Percentiles rank a stretch among this genome's conserved stretches.
Conservation (phyloP, 495 filamentous ascomycete species). For the Penicillium mononematosum region DNA sequence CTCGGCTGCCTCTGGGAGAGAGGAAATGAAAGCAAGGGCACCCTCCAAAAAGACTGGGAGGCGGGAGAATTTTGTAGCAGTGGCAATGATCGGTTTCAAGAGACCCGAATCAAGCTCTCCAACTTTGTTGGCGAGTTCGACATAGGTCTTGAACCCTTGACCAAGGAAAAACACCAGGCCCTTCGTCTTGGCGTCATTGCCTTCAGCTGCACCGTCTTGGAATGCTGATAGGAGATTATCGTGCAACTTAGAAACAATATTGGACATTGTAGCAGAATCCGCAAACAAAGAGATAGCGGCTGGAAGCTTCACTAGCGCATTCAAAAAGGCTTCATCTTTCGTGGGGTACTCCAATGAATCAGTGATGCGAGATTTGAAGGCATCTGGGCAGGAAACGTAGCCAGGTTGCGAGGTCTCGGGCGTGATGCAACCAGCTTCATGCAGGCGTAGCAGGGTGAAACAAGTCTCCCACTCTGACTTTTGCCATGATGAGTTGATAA, state of each 20-base stretch:
- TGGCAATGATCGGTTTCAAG: conserved; percentile 56
- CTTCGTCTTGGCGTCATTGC: conserved; percentile 19
- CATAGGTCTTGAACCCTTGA: conserved; percentile 49
- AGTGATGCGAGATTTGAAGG: conserved; percentile 68
- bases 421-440: conserved; percentile 50
- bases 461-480: conserved; percentile 66
- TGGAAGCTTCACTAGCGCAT: conserved; percentile 43
- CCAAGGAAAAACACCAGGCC: conserved; percentile 39
- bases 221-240: conserved; percentile 30
- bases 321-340: conserved; percentile 36
- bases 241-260: conserved; percentile 38
- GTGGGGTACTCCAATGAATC: conserved; percentile 55
- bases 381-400: conserved; percentile 58
- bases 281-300: conserved; percentile 37
- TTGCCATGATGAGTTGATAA: conserved; percentile 70
- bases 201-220: conserved; percentile 25
- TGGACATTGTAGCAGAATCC: conserved; percentile 34
- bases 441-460: conserved; percentile 66
- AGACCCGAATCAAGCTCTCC: conserved; percentile 51
- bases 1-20: conserved; percentile 42
- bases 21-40: conserved; percentile 56
- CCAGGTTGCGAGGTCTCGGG: conserved; percentile 51
- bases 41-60: conserved; percentile 67
- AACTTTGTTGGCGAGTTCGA: conserved; percentile 34
- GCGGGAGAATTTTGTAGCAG: conserved; percentile 60